phyloP scores from a whole-genome alignment of 2,329 filamentous ascomycete species.

The Ustilaginoidea virens region DNA sequence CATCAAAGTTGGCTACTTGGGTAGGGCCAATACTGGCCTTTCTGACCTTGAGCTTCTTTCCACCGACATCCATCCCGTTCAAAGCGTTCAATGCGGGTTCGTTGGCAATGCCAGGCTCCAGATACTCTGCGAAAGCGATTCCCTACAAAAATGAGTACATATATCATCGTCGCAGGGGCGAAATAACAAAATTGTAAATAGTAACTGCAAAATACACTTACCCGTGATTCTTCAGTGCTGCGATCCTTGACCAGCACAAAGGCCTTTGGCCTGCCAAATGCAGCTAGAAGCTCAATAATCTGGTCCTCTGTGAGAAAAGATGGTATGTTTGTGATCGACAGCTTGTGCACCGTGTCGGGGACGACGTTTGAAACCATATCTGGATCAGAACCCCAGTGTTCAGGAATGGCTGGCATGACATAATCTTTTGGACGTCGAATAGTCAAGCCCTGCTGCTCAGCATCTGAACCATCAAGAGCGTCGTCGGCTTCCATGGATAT shows the following conservation, averaged over 20 bases:
- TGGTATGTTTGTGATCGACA: slow-evolving; percentile 83
- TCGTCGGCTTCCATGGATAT: slow-evolving; percentile 72
- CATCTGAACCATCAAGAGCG: slow-evolving; percentile 34
- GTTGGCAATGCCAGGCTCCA: slow-evolving; percentile 53
- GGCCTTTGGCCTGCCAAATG: slow-evolving; percentile 85
- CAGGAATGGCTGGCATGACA: slow-evolving; percentile 69
- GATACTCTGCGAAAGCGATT: slow-evolving; percentile 93
- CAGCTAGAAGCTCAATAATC: slow-evolving; percentile 73
- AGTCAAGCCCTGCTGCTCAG: slow-evolving; percentile 45
- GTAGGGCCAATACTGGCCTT: slow-evolving; percentile 87
- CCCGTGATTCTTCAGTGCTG: slow-evolving; percentile 71
- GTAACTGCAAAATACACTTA: slow-evolving; percentile 22
- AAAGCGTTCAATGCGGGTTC: slow-evolving; percentile 79
- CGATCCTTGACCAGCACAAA: slow-evolving; percentile 83
- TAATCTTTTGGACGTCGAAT: slow-evolving; percentile 92
- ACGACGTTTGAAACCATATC: slow-evolving; percentile 69
- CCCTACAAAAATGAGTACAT: slow-evolving; percentile 38
- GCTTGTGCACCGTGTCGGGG: slow-evolving; percentile 86
- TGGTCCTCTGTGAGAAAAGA: slow-evolving; percentile 80
- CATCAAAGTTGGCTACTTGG: slow-evolving; percentile 83
- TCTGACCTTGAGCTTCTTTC: slow-evolving; percentile 68
- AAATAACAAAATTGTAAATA: no score
- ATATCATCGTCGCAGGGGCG: no score
- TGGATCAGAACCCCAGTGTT: slow-evolving; percentile 58
- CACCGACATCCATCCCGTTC: slow-evolving; percentile 85